Conservation (phyloP, 2,329 filamentous ascomycete species). For the Epichloe sp. region DNA sequence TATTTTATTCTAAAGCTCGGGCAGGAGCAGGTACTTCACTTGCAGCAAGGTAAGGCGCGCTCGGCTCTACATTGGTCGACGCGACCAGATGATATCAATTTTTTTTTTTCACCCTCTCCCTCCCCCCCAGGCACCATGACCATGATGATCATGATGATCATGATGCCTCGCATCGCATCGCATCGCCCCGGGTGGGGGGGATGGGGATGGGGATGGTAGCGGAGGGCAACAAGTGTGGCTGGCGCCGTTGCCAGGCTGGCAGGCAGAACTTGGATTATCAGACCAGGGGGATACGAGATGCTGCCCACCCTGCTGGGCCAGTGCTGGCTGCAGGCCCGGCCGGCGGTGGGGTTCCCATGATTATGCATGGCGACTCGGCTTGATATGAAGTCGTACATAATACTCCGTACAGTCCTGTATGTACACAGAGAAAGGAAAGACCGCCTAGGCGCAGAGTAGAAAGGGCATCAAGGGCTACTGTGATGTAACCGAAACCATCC, state of each 20-base stretch:
- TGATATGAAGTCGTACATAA: too few relatives aligned
- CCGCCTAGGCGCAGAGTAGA: too few relatives aligned
- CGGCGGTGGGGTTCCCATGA: too few relatives aligned
- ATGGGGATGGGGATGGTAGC: background rate
- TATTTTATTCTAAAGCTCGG: background rate
- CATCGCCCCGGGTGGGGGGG: background rate
- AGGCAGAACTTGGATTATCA: background rate
- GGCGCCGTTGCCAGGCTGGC: background rate
- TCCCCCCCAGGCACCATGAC: too few relatives aligned
- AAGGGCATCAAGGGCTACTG: too few relatives aligned
- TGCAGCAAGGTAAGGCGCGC: background rate
- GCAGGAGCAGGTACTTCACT: background rate
- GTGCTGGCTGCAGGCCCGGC: too few relatives aligned
- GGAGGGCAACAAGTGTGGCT: background rate
- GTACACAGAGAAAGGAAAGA: too few relatives aligned
- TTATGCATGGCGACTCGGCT: too few relatives aligned
- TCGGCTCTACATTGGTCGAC: background rate
- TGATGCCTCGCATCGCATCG: background rate
- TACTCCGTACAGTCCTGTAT: too few relatives aligned
- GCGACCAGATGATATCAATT: background rate
- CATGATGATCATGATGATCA: too few relatives aligned
- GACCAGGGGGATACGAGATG: background rate
- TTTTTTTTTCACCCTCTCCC: too few relatives aligned
- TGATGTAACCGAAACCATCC: too few relatives aligned
- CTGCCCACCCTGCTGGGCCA: background rate